phyloP scores from a whole-genome alignment of 179 eudicot genomes.

The Vitellaria paradoxa region DNA sequence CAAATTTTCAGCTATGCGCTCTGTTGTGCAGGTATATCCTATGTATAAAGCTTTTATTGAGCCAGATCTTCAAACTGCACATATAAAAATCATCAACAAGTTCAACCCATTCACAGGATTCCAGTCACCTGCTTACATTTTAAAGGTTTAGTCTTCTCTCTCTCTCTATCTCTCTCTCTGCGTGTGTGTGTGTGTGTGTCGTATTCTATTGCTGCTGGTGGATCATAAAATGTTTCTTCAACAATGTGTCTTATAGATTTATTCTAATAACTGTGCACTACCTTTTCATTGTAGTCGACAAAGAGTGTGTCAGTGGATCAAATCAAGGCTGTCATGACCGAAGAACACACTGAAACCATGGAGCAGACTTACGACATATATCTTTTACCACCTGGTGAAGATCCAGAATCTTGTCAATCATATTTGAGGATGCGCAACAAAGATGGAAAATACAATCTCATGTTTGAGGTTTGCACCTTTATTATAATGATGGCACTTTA shows the following conservation, averaged over 20 bases:
- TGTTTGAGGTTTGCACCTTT: slow-evolving; percentile 80
- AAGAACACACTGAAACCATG: slow-evolving; percentile 43
- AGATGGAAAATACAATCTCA: slow-evolving; percentile 96
- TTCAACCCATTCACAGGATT: slow-evolving; percentile 96
- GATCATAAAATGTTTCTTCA: background rate
- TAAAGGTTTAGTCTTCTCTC: slow-evolving; percentile 52
- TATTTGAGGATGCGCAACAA: slow-evolving; percentile 94
- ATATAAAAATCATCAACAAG: slow-evolving; percentile 84
- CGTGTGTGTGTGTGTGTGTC: background rate
- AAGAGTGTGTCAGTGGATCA: slow-evolving; percentile 59
- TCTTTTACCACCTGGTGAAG: slow-evolving; percentile 98
- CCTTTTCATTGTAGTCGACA: slow-evolving; percentile 48
- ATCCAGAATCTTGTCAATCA: slow-evolving; percentile 96
- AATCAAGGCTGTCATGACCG: slow-evolving; percentile 57
- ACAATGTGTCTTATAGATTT: background rate
- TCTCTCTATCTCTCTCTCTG: too few relatives aligned
- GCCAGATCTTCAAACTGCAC: slow-evolving; percentile 94
- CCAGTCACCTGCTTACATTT: slow-evolving; percentile 81
- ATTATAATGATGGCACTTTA: background rate
- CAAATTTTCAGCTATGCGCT: slow-evolving; percentile 15
- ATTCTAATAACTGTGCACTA: slow-evolving; percentile 7
- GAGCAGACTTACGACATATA: slow-evolving; percentile 94
- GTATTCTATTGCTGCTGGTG: too few relatives aligned
- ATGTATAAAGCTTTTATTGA: slow-evolving; percentile 99
- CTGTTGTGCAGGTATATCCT: slow-evolving; percentile 72